Evolutionary conservation across 1,284 basidiomycete species (phyloP), one percentile per base, ranked within the genome.

Genomic region (Athelia psychrophila): DNA sequence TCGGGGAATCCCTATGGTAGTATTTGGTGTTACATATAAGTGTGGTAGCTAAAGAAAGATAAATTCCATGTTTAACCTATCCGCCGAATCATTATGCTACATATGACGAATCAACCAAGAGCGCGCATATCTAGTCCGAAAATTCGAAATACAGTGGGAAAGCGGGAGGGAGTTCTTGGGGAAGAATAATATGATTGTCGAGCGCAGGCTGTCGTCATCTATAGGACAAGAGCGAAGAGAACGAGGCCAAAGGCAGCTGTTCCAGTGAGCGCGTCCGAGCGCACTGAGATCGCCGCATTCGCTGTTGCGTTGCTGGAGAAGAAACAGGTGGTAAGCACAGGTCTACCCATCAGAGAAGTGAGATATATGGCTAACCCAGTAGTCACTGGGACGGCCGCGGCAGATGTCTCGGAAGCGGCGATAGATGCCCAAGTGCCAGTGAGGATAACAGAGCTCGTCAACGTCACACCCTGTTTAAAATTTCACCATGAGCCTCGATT

Each of bases 391-490:
- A 2, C 46, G 54, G 32, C 55, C 47, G 13, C n/a, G n/a, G 51
- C 38, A 35, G 61, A 47, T 23, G 53, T 45, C 8, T 55, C 33
- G 13, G 58, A 45, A 13, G 58, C 40, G 40, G 55, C 22, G 40
- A 60, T 33, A 40, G 55, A 49, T 13, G 62, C 44, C 10, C 46
- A 47, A 30, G 51, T 38, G 46, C 59, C 49, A 16, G 57, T 23
- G 47, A 58, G 54, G 19, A 58, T 19, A 8, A 54, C 36, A n/a
- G 54, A 35, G 33, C 54, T 48, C 3, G 68, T 73, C 52, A 83
- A 63, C 2, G 76, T 81, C 9, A 83, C 76, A 51, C 80, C 79
- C 80, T 82, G 53, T n/a, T 50, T 30, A 44, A 46, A 51, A 27
- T 25, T 15, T 18, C 16, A 23, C 23, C 19, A 27, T 45, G 15